phyloP scores from a whole-genome alignment of 352 stramenopile species.

The Pythium brachiatum region DNA sequence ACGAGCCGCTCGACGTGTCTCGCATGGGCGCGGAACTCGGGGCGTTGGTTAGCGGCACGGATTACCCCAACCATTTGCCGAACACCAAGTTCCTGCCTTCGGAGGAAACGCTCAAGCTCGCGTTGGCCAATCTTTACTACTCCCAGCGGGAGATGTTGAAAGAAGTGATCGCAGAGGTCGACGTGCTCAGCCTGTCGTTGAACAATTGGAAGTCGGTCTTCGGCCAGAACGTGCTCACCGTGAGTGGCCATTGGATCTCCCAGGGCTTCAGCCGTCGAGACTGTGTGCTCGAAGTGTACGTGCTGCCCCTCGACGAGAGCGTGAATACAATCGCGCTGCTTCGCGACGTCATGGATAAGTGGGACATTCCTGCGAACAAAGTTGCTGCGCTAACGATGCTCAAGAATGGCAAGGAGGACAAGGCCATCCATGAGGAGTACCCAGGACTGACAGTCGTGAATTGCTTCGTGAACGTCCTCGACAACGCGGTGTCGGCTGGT shows the following conservation, averaged over 20 bases:
- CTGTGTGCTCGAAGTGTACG: slow-evolving; percentile 75
- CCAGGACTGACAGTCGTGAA: slow-evolving; percentile 56
- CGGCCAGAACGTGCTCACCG: slow-evolving; percentile 74
- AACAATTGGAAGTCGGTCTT: slow-evolving; percentile 84
- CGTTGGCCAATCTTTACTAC: slow-evolving; percentile 74
- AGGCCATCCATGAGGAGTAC: slow-evolving; percentile 66
- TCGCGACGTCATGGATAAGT: slow-evolving; percentile 80
- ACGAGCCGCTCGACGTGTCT: slow-evolving; percentile 67
- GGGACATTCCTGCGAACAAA: slow-evolving; percentile 71
- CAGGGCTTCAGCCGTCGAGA: slow-evolving; percentile 68
- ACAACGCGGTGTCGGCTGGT: slow-evolving; percentile 50
- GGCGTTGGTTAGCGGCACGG: slow-evolving; percentile 52
- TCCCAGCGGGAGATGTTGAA: slow-evolving; percentile 80
- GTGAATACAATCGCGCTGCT: slow-evolving; percentile 79
- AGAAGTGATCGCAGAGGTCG: slow-evolving; percentile 70
- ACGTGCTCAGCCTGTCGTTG: slow-evolving; percentile 69
- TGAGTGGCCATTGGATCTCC: slow-evolving; percentile 79
- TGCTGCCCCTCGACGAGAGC: slow-evolving; percentile 67
- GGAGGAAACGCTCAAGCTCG: slow-evolving; percentile 69
- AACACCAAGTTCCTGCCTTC: slow-evolving; percentile 41
- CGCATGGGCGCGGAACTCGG: slow-evolving; percentile 63
- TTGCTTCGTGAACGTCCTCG: slow-evolving; percentile 67
- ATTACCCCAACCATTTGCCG: slow-evolving; percentile 21
- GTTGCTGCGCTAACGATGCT: slow-evolving; percentile 72
- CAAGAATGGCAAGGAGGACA: slow-evolving; percentile 39